phyloP scores from a whole-genome alignment of 2,329 filamentous ascomycete genomes.

The Rugonectria rugulosa region DNA sequence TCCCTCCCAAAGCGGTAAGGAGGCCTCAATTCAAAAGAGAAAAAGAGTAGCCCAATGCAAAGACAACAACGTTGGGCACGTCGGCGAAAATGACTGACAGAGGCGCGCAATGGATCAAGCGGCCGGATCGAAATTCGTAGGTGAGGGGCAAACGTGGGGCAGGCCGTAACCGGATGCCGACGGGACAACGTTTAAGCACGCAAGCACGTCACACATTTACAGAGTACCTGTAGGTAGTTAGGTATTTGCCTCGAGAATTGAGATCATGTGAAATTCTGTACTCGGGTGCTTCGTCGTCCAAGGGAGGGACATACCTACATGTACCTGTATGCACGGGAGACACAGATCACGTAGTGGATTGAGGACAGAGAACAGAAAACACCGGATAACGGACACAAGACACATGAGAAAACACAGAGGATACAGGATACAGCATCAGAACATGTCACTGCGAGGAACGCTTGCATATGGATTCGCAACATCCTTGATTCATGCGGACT shows the following conservation, averaged over 20 bases:
- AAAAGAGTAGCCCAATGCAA: not conserved
- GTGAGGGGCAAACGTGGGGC: constrained; percentile 37
- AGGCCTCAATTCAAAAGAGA: not conserved
- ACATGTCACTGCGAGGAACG: constrained; percentile 13
- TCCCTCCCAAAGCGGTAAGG: no score
- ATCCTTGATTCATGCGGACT: constrained; percentile 18
- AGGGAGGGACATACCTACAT: no score
- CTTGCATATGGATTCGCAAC: constrained; percentile 13
- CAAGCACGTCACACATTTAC: constrained; percentile 35
- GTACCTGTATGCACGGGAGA: no score
- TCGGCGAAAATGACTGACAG: constrained; percentile 1
- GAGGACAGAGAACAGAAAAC: constrained; percentile 15
- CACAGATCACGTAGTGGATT: no score
- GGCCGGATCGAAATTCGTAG: constrained; percentile 26
- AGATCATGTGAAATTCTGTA: no score
- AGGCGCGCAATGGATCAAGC: not conserved
- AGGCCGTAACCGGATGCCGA: constrained; percentile 21
- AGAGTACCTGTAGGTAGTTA: no score
- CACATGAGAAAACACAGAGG: no score
- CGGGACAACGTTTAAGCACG: constrained; percentile 30
- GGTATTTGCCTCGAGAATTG: no score
- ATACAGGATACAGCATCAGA: no score
- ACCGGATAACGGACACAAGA: not conserved
- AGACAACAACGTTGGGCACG: constrained; percentile 7
- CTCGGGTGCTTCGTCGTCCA: no score